A percentile compares a stretch with the other conserved stretches of the same genome.
Evolutionary conservation across 1,139 yeast genomes (phyloP).

Genomic region (Arxiozyma heterogenica): DNA sequence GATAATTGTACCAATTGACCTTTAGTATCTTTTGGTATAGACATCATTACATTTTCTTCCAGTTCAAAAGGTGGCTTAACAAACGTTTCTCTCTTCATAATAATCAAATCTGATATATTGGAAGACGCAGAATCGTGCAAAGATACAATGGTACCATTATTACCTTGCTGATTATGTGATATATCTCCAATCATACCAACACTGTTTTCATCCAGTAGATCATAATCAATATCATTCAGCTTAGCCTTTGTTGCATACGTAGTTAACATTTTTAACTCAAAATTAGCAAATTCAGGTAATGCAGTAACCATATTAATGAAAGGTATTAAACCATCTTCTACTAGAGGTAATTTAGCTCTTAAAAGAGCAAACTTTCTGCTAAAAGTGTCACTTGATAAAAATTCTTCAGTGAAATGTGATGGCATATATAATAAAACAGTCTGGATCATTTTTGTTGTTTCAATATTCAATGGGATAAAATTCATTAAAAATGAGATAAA

Average conservation of each 20-base stretch:
- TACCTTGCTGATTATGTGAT: background rate
- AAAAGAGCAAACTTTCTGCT: constrained; percentile 50
- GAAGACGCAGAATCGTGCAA: background rate
- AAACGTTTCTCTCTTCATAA: constrained; percentile 34
- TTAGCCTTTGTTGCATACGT: constrained; percentile 46
- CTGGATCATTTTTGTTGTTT: constrained; percentile 44
- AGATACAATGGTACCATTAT: background rate
- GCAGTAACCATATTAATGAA: constrained; percentile 53
- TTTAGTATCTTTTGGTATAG: constrained; percentile 48
- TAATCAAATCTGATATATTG: constrained; percentile 28
- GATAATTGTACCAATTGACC: constrained; percentile 54
- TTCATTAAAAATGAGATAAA: constrained; percentile 55
- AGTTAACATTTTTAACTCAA: constrained; percentile 48
- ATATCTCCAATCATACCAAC: background rate
- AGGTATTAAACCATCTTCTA: constrained; percentile 45
- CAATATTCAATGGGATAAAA: constrained; percentile 49
- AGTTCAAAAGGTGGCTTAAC: constrained; percentile 37
- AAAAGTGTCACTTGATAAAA: constrained; percentile 49
- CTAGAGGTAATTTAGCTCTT: constrained; percentile 61
- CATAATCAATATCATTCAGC: constrained; percentile 29
- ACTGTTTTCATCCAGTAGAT: constrained; percentile 27
- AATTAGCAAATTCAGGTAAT: constrained; percentile 58
- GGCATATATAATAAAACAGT: constrained; percentile 49
- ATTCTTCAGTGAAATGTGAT: constrained; percentile 44
- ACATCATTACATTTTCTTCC: constrained; percentile 33